A percentile compares a stretch with the other conserved stretches of the same genome.
Evolutionary conservation across 1,284 basidiomycete species (phyloP).

Genomic region (Naganishia sp.): DNA sequence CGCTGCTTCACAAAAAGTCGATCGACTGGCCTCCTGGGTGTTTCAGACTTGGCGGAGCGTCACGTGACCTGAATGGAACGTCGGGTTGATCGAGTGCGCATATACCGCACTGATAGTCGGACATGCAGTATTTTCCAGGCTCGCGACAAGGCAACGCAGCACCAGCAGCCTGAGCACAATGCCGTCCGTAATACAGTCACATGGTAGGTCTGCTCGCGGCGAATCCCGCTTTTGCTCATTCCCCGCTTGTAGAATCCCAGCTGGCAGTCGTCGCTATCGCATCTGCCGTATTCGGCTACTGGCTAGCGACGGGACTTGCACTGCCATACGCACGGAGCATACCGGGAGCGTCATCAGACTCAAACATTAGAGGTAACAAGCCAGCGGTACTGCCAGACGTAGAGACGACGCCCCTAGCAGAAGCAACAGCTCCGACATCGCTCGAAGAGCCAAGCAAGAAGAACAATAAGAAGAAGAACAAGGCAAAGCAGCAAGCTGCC

Average conservation of each 20-base stretch:
- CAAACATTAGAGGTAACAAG: neutral
- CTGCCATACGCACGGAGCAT: neutral
- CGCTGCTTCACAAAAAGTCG: slow-evolving; percentile 1
- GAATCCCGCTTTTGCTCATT: neutral
- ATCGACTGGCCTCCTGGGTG: neutral
- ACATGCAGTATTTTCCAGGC: neutral
- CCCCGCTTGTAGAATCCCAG: slow-evolving; percentile 7
- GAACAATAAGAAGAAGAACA: slow-evolving; percentile 22
- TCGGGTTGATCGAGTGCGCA: neutral
- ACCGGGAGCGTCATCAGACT: neutral
- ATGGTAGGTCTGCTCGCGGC: neutral
- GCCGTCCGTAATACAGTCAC: slow-evolving; percentile 7
- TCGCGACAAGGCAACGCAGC: too few species aligned
- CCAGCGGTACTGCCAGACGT: neutral
- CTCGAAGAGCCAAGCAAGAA: neutral
- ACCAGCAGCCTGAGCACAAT: neutral
- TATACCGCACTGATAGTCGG: neutral
- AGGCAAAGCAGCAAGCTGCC: neutral
- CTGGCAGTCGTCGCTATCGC: slow-evolving; percentile 22
- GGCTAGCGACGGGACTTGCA: slow-evolving; percentile 8
- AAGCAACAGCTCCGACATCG: neutral
- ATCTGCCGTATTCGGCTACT: slow-evolving; percentile 23
- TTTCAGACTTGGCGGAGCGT: slow-evolving; percentile 10
- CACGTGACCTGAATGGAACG: slow-evolving; percentile 15
- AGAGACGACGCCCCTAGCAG: neutral